Evolutionary conservation across 805 yeast genomes (phyloP), one percentile per base, ranked within the genome.

Genomic region (Wickerhamomyces alni): DNA sequence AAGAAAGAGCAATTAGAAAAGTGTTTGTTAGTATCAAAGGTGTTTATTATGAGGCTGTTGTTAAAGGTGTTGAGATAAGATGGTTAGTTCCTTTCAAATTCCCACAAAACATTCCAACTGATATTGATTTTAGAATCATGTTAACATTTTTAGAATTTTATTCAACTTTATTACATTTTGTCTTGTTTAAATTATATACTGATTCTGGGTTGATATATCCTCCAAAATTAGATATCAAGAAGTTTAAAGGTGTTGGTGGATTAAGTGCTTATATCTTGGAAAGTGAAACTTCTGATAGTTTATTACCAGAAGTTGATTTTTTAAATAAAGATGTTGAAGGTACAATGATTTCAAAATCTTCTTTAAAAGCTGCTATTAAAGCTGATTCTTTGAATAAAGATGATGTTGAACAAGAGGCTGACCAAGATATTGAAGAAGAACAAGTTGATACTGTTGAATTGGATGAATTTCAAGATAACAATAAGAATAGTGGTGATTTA

Each of bases 41-140:
- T 67, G 94, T 91, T 15, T 93, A 93, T 65, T 93, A 91, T 59
- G 87, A 88, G 61, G 98, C 96, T 26, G 75, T 61, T 45, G 79
- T 93, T 35, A 80, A 75, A 61, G 99, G 99, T 50, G 96, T 88
- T 63, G 95, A 87, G 50, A 74, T 93, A 34, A 77, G 91, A 65
- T 93, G 99, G 99, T 77, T 93, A 44, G 95, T 87, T 35, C 99
- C 99, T 18, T 93, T 82, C 75, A 93, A 88, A 64, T 93, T 89
- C 70, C 96, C 99, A 16, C 95, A 91, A 62, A 85, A 85, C 62
- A 83, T 93, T 51, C 98, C 99, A 35, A 66, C 82, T 33, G 98
- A 93, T 62, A 80, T 93, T 43, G 99, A 93, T 66, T 91, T 93
- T 71, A 77, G 93, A 64, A 87, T 93, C 69, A 93, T 93, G 99